Evolutionary conservation across 148 eudicot species (phyloP), one percentile per base, ranked within the genome.

Genomic region (Pouteria glomerata): DNA sequence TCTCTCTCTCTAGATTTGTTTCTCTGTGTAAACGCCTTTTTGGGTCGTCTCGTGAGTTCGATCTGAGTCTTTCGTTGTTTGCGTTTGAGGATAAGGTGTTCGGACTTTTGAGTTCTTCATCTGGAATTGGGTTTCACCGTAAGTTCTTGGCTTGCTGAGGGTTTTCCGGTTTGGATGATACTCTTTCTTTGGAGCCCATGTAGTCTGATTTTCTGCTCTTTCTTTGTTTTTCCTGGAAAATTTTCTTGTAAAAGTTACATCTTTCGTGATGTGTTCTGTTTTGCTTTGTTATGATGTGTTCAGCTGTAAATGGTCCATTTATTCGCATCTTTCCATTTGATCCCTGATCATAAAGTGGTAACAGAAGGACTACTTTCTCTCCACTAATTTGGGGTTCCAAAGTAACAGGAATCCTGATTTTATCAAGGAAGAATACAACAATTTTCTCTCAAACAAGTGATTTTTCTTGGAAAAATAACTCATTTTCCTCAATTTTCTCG

Each of bases 11-110:
- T 31, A 12, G 30, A 11, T 44, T 45, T 73, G 31, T 30, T 37
- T 31, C 16, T 37, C 16, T 44, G 41, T 70, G 41, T 16, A 19
- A 26, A 18, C 39, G 33, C n/a, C 37, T 18, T 45, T 63, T 21
- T 56, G 45, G 48, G 7, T 37, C 31, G 65, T 57, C 16, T 60
- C 59, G 42, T 37, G 12, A 39, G 68, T 70, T 77, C 63, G 78
- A 78, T 70, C 73, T 37, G 52, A 30, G 14, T 35, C 58, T 57
- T 10, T 61, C 45, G 34, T 57, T 44, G 15, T 13, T 19, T 33
- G 63, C 13, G 45, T 45, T 47, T 30, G 72, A 45, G 30, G 45
- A 58, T 57, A 30, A 39, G 45, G 35, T 4, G 8, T 57, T 26
- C 34, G 48, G 64, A 24, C 2, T 45, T 67, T 44, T 52, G 35